Evolutionary conservation across 2,329 filamentous ascomycete species (phyloP), one percentile per base, ranked within the genome.

Genomic region (Aspergillus neoniger): DNA sequence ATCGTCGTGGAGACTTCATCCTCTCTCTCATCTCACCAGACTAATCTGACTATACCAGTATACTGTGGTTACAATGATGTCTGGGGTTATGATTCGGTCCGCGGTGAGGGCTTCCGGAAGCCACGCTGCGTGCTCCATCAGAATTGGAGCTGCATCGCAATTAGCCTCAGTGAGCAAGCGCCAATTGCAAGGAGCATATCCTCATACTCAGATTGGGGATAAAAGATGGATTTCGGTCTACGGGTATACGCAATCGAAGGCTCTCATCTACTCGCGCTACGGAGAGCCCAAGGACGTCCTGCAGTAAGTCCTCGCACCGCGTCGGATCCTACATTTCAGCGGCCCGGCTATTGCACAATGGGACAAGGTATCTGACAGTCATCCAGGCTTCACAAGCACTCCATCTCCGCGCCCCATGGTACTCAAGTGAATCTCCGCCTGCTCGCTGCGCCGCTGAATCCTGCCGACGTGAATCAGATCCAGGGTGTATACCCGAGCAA

Each of bases 401-500:
- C 80, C 8, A 80, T 82, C 57, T 80, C 80, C 5, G 73, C 80
- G 8, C 80, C 80, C 5, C 71, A 80, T 64, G 89, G 91, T 51
- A 80, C 85, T 58, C 80, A 85, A 64, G 80, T 96, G 67, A 92
- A 94, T 57, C 82, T 99, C 62, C 91, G 92, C 76, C 89, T 95
- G 70, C 91, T 99, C 70, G 91, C 93, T 32, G 88, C 92, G 1
- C 92, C 95, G 59, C 91, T 99, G 77, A 99, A 99, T 80, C 95
- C 95, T 23, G 93, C 95, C 72, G 95, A 99, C 79, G 91, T 99
- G 77, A 99, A 99, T 82, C 94, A 94, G 71, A 91, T 99, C 71
- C 95, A 99, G 81, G 95, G 95, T 66, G 92, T 94, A 4, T 99
- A 99, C 80, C 94, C 94, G 63, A 88, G 88, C 49, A 92, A 92